phyloP scores from a whole-genome alignment of 345 rosid species.

The Xanthoceras sorbifolium region DNA sequence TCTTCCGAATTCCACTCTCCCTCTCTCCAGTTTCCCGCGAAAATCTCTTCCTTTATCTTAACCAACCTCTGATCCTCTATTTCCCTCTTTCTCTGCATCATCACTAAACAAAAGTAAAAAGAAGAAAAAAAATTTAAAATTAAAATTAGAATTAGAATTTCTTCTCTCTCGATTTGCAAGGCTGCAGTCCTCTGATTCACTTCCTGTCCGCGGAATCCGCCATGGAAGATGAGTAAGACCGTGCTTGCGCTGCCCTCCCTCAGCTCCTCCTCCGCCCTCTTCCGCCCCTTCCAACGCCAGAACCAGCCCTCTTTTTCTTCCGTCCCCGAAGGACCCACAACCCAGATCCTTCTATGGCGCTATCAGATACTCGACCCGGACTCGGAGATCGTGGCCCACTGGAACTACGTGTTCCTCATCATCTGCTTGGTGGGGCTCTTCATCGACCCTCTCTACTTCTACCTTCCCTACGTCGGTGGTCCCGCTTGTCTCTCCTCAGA shows the following conservation, averaged over 20 bases:
- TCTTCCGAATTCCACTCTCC: neutral
- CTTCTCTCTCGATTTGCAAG: neutral
- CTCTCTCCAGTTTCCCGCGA: constrained; percentile 40
- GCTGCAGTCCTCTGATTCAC: neutral
- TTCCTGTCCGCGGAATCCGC: constrained; percentile 46
- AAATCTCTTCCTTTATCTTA: neutral
- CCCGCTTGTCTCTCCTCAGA: constrained; percentile 60
- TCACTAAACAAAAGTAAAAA: neutral
- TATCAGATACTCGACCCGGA: constrained; percentile 85
- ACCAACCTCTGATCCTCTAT: neutral
- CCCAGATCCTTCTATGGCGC: constrained; percentile 69
- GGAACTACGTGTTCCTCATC: constrained; percentile 88
- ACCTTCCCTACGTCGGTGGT: constrained; percentile 59
- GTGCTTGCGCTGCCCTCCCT: neutral
- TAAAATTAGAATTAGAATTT: too few species aligned
- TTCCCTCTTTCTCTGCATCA: constrained; percentile 6
- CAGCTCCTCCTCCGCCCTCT: constrained; percentile 8
- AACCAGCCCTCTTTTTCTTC: constrained; percentile 30
- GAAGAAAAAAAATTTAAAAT: neutral
- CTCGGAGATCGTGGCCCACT: constrained; percentile 73
- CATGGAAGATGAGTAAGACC: constrained; percentile 53
- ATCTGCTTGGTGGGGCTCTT: constrained; percentile 78
- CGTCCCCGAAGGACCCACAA: constrained; percentile 29
- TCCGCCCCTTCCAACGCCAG: constrained; percentile 19
- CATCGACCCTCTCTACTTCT: constrained; percentile 86